These are phyloP conservation scores for Colletotrichum sp. DNA, from an alignment of 2,329 filamentous ascomycete genomes.

Conservation along the genomic window DNA sequence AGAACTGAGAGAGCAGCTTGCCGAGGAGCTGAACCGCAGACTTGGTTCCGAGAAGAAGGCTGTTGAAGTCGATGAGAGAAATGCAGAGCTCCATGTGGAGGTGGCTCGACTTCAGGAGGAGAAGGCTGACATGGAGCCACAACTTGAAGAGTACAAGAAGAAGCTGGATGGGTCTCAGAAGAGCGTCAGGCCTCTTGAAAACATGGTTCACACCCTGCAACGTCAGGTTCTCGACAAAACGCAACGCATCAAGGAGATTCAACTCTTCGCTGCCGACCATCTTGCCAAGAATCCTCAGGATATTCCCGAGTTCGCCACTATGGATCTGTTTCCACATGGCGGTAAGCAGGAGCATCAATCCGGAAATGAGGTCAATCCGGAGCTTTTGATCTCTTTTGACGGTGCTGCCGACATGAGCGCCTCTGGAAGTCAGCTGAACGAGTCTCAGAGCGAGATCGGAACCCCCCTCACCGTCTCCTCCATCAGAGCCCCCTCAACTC, in stretches of 20 bases:
- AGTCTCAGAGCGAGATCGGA: not conserved
- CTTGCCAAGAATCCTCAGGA: not conserved
- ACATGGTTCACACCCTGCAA: not conserved
- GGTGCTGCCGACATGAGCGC: not conserved
- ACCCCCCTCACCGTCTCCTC: not conserved
- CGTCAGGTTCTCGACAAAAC: not conserved
- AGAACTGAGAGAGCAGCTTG: not conserved
- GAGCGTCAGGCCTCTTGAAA: not conserved
- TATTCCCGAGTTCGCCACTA: not conserved
- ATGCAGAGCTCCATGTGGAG: not conserved
- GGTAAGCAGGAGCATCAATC: not conserved
- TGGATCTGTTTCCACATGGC: not conserved
- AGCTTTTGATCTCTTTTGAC: not conserved
- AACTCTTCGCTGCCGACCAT: not conserved
- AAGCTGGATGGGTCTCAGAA: not conserved
- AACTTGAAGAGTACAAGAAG: not conserved
- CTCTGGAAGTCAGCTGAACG: not conserved
- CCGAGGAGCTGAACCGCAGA: not conserved
- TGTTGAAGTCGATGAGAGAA: not conserved
- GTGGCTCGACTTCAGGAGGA: not conserved
- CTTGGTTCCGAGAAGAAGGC: not conserved
- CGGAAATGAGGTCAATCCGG: not conserved
- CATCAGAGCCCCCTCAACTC: not conserved
- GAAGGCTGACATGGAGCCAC: not conserved
- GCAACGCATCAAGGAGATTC: conserved; percentile 1